Conservation (phyloP, 495 filamentous ascomycete genomes). For the Lasiosphaeriaceae sp. region DNA sequence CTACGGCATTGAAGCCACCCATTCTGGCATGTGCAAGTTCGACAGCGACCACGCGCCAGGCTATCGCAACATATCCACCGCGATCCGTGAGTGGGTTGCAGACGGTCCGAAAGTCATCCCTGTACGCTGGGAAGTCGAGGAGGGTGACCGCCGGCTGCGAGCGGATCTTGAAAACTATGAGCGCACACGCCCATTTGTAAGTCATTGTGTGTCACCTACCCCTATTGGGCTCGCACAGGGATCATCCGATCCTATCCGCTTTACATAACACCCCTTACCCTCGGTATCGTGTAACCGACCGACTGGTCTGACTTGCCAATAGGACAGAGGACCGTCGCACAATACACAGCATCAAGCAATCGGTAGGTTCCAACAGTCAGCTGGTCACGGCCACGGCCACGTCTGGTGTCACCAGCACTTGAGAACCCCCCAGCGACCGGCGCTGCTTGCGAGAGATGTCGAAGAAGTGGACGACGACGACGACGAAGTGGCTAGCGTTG, state of each 20-base stretch:
- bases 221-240: no score
- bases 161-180: constrained; percentile 41
- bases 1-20: constrained; percentile 76
- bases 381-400: not conserved
- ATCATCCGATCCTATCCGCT: no score
- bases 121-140: constrained; percentile 62
- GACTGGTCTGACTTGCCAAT: not conserved
- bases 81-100: constrained; percentile 63
- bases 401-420: constrained; percentile 1
- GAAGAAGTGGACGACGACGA: constrained; percentile 12
- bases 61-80: constrained; percentile 68
- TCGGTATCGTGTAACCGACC: no score
- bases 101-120: constrained; percentile 55
- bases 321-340: constrained; percentile 9
- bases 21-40: constrained; percentile 88
- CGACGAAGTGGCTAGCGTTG: not conserved
- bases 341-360: constrained; percentile 13
- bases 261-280: no score
- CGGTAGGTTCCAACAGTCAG: constrained; percentile 18
- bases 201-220: constrained; percentile 5
- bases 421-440: not conserved
- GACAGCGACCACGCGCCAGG: constrained; percentile 67
- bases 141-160: constrained; percentile 45
- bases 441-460: constrained; percentile 7
- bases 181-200: constrained; percentile 39